A percentile compares a stretch with the other conserved stretches of the same genome.
phyloP scores from a whole-genome alignment of 257 asterid species.

The Plantago major region DNA sequence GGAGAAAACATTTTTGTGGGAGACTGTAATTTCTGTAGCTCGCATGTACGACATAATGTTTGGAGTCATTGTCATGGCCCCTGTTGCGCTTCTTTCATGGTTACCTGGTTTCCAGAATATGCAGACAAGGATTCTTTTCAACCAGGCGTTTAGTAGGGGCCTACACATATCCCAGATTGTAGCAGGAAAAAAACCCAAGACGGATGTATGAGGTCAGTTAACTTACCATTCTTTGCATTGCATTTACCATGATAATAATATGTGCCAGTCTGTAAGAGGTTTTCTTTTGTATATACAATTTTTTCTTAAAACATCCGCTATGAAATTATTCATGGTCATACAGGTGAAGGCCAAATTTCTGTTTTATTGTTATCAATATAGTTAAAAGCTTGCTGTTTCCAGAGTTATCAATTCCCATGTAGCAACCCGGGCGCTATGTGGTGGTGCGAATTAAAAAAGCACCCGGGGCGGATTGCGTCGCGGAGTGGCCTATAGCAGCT shows the following conservation, averaged over 20 bases:
- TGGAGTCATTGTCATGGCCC: constrained; percentile 85
- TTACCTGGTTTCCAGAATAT: constrained; percentile 95
- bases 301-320: no score
- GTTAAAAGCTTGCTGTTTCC: no score
- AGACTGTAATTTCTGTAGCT: constrained; percentile 65
- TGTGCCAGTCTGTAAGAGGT: constrained; percentile 1
- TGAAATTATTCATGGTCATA: no score
- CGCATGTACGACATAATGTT: constrained; percentile 86
- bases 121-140: constrained; percentile 98
- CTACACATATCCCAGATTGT: constrained; percentile 92
- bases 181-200: constrained; percentile 76
- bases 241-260: constrained; percentile 13
- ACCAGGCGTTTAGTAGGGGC: constrained; percentile 96
- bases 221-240: constrained; percentile 7
- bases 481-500: no score
- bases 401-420: no score
- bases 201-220: constrained; percentile 59
- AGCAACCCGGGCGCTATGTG: no score
- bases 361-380: no score
- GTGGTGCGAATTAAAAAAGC: no score
- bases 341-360: no score
- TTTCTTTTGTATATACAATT: no score
- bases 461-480: no score
- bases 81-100: constrained; percentile 90
- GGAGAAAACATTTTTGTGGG: constrained; percentile 70